These are phyloP conservation scores for Cystofilobasidium capitatum DNA, from an alignment of 768 basidiomycete species.

Conservation along the genomic window DNA sequence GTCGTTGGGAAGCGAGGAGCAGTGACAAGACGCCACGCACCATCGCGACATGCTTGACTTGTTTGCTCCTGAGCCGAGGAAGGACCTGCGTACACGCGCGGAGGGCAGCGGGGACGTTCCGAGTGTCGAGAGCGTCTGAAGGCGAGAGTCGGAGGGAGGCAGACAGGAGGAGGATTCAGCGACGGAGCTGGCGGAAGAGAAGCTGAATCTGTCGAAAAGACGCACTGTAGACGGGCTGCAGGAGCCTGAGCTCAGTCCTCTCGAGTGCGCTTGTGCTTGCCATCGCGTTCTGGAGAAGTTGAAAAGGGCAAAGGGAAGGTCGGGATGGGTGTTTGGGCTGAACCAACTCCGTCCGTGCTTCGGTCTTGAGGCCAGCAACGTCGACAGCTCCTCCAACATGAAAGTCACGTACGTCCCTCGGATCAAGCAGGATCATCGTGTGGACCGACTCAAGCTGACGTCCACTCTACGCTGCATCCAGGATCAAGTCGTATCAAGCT, in stretches of 20 bases:
- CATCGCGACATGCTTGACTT: not conserved
- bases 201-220: not conserved
- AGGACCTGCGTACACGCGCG: not conserved
- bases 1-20: too few species aligned
- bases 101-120: not conserved
- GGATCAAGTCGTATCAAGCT: conserved; percentile 73
- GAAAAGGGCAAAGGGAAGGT: not conserved
- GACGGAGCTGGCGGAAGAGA: not conserved
- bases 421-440: not conserved
- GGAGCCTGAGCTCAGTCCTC: not conserved
- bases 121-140: not conserved
- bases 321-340: not conserved
- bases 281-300: not conserved
- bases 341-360: not conserved
- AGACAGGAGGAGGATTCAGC: not conserved
- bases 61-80: not conserved
- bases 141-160: too few species aligned
- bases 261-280: not conserved
- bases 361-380: not conserved
- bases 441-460: not conserved
- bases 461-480: conserved; percentile 27
- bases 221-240: conserved; percentile 4
- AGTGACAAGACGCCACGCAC: not conserved
- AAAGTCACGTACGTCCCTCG: conserved; percentile 16
- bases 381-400: conserved; percentile 9